Evolutionary conservation across 441 rosid species (phyloP).

Genomic region (Euphorbia schlechtendalii): DNA sequence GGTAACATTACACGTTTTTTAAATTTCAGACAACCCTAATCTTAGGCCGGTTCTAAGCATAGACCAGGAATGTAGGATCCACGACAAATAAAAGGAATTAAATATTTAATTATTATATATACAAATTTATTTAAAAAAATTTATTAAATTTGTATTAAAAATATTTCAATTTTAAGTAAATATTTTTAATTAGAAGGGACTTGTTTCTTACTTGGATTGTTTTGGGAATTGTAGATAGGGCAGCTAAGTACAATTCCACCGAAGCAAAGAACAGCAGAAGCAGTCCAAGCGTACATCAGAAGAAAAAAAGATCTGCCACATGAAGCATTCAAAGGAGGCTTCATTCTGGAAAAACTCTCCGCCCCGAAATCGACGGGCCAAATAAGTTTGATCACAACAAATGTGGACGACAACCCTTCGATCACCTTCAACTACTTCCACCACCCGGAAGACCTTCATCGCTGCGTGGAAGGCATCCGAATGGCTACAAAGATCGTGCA

Average conservation of each 20-base stretch:
- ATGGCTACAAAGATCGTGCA: conserved; percentile 51
- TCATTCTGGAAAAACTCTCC: conserved; percentile 79
- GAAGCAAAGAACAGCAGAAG: conserved; percentile 61
- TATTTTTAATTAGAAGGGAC: too few species aligned
- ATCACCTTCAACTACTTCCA: conserved; percentile 89
- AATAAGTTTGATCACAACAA: conserved; percentile 52
- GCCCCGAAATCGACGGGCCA: conserved; percentile 67
- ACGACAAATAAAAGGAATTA: too few species aligned
- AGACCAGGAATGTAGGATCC: too few species aligned
- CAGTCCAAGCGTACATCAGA: conserved; percentile 41
- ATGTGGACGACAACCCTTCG: conserved; percentile 73
- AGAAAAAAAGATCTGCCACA: conserved; percentile 54
- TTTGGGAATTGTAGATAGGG: conserved; percentile 47
- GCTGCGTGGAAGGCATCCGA: conserved; percentile 73
- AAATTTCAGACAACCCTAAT: too few species aligned
- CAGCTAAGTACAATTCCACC: conserved; percentile 71
- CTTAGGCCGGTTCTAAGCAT: too few species aligned
- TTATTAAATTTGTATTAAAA: too few species aligned
- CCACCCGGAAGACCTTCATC: conserved; percentile 57
- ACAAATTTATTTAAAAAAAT: too few species aligned
- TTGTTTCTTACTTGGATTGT: too few species aligned
- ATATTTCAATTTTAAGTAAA: too few species aligned
- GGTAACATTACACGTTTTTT: conserved; percentile 38
- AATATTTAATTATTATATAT: too few species aligned
- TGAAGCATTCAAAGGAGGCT: conserved; percentile 89